These are phyloP conservation scores for Candida nitratophila DNA, from an alignment of 805 yeast genomes.

Conservation along the genomic window DNA sequence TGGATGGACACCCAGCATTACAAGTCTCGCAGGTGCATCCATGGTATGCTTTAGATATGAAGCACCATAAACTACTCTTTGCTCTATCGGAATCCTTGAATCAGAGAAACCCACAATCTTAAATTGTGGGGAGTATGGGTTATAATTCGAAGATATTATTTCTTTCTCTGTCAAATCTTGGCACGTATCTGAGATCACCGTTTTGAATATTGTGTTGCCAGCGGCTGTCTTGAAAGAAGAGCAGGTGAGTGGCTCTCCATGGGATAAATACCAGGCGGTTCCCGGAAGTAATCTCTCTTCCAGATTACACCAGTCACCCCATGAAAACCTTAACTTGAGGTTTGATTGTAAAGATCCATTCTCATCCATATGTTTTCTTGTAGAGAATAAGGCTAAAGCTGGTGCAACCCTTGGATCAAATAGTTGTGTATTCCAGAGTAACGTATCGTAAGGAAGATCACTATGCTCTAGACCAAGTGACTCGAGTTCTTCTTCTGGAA, in stretches of 20 bases:
- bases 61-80: constrained; percentile 27
- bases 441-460: background rate
- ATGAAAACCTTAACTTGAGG: constrained; percentile 20
- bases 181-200: background rate
- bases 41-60: constrained; percentile 25
- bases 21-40: constrained; percentile 26
- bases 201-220: background rate
- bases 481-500: background rate
- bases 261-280: constrained; percentile 7
- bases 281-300: constrained; percentile 15
- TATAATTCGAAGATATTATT: constrained; percentile 7
- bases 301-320: constrained; percentile 26
- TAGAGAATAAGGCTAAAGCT: constrained; percentile 11
- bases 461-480: background rate
- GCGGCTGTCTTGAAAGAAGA: background rate
- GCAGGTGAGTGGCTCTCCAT: constrained; percentile 1
- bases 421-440: background rate
- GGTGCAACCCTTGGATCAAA: constrained; percentile 14
- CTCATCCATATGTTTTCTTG: constrained; percentile 6
- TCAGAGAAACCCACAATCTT: constrained; percentile 18
- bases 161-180: background rate
- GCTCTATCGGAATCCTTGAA: constrained; percentile 20
- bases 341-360: constrained; percentile 3
- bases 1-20: constrained; percentile 18
- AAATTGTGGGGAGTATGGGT: constrained; percentile 17